Conservation (phyloP, 352 stramenopile species). For the Phytophthora agathidicida region DNA sequence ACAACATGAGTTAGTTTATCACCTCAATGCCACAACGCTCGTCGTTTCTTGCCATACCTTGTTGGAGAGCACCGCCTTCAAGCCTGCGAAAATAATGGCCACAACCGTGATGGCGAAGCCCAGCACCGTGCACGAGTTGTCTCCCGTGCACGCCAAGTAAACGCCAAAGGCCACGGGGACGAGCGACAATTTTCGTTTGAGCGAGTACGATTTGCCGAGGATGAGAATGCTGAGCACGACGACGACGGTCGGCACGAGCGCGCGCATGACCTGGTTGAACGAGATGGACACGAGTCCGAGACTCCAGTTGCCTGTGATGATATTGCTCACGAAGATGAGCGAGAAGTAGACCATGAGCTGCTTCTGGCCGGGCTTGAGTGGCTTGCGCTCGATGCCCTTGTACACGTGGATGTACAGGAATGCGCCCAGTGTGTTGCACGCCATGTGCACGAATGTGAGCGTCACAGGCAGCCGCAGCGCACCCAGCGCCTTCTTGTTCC, state of each 20-base stretch:
- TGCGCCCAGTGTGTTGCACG: slow-evolving; percentile 91
- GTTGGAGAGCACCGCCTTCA: slow-evolving; percentile 93
- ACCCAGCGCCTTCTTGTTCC: slow-evolving; percentile 94
- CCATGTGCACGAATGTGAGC: slow-evolving; percentile 95
- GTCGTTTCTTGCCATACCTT: slow-evolving; percentile 46
- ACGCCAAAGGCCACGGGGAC: slow-evolving; percentile 85
- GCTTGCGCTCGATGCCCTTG: slow-evolving; percentile 71
- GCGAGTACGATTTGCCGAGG: slow-evolving; percentile 79
- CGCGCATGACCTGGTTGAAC: slow-evolving; percentile 95
- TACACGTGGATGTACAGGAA: slow-evolving; percentile 80
- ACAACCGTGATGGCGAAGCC: slow-evolving; percentile 90
- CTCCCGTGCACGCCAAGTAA: slow-evolving; percentile 82
- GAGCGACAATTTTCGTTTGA: slow-evolving; percentile 73
- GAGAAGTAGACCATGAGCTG: slow-evolving; percentile 90
- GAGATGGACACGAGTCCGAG: slow-evolving; percentile 93
- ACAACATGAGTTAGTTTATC: slow-evolving; percentile 8
- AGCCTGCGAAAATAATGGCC: slow-evolving; percentile 90
- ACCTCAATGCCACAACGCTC: background rate
- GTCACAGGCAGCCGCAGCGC: slow-evolving; percentile 71
- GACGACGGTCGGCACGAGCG: slow-evolving; percentile 82
- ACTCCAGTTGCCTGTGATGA: slow-evolving; percentile 95
- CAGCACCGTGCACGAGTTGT: slow-evolving; percentile 90
- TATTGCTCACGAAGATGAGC: slow-evolving; percentile 95
- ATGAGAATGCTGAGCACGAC: slow-evolving; percentile 85
- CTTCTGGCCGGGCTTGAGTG: slow-evolving; percentile 62